Percentiles rank a stretch among this genome's conserved stretches.
phyloP scores from a whole-genome alignment of 345 rosid species.

The Populus deltoides region DNA sequence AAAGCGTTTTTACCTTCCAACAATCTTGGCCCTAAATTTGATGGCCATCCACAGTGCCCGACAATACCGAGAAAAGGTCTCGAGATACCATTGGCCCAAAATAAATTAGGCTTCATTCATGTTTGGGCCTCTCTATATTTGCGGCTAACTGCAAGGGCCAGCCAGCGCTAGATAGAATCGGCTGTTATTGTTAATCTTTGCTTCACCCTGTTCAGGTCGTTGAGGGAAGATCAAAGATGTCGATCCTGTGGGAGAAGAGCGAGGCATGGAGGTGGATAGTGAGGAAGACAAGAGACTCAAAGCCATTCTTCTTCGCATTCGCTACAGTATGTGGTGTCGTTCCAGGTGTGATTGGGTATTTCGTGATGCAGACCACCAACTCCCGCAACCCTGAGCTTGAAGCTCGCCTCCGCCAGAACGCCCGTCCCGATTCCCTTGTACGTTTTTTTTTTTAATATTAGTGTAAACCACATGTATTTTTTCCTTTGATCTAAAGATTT shows the following conservation, averaged over 20 bases:
- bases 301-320: slow-evolving; percentile 80
- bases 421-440: slow-evolving; percentile 81
- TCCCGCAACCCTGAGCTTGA: slow-evolving; percentile 74
- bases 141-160: neutral
- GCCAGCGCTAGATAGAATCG: neutral
- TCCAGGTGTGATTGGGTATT: slow-evolving; percentile 81
- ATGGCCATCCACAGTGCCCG: neutral
- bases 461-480: neutral
- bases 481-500: neutral
- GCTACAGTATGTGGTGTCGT: slow-evolving; percentile 89
- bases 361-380: slow-evolving; percentile 85
- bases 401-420: slow-evolving; percentile 68
- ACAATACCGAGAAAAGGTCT: neutral
- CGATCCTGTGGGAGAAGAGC: slow-evolving; percentile 68
- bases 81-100: neutral
- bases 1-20: too few relatives aligned
- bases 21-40: neutral
- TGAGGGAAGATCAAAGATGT: slow-evolving; percentile 29
- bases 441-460: neutral
- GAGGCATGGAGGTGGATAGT: slow-evolving; percentile 77
- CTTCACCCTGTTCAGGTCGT: neutral
- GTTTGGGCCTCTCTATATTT: neutral
- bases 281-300: slow-evolving; percentile 72
- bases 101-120: neutral
- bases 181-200: neutral